Conservation (phyloP, 495 filamentous ascomycete genomes). For the Bathelium albidoporum region DNA sequence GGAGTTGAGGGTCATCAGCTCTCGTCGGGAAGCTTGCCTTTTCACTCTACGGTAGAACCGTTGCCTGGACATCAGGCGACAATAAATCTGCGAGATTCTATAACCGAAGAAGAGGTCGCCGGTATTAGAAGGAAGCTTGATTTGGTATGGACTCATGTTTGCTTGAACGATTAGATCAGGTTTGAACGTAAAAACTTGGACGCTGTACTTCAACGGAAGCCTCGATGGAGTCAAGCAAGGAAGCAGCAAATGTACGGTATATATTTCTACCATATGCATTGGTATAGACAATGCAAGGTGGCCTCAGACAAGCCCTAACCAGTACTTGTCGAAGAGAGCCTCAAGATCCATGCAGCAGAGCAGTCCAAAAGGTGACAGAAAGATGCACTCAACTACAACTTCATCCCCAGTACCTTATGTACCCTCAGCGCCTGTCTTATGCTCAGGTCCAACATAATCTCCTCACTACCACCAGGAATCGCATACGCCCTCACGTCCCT, state of each 20-base stretch:
- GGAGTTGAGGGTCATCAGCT: no score
- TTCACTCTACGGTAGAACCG: no score
- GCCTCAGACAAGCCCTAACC: no score
- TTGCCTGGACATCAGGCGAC: no score
- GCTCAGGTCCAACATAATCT: slow-evolving; percentile 97
- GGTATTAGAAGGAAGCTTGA: slow-evolving; percentile 47
- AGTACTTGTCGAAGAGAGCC: not conserved
- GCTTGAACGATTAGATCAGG: slow-evolving; percentile 27
- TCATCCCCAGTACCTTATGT: slow-evolving; percentile 89
- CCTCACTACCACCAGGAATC: slow-evolving; percentile 91
- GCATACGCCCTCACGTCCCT: slow-evolving; percentile 96
- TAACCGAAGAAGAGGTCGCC: slow-evolving; percentile 43
- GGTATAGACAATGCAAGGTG: no score
- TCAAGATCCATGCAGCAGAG: not conserved
- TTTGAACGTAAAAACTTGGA: slow-evolving; percentile 28
- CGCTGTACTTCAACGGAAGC: slow-evolving; percentile 12
- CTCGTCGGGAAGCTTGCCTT: no score
- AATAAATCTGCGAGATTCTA: no score
- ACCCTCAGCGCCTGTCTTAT: slow-evolving; percentile 88
- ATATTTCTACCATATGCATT: no score
- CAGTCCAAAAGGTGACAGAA: not conserved
- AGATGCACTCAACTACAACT: slow-evolving; percentile 49
- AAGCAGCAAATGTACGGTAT: no score
- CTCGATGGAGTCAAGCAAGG: no score
- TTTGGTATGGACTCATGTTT: no score